These are phyloP conservation scores for Phytophthora melonis DNA, from an alignment of 352 stramenopile species.

Conservation along the genomic window DNA sequence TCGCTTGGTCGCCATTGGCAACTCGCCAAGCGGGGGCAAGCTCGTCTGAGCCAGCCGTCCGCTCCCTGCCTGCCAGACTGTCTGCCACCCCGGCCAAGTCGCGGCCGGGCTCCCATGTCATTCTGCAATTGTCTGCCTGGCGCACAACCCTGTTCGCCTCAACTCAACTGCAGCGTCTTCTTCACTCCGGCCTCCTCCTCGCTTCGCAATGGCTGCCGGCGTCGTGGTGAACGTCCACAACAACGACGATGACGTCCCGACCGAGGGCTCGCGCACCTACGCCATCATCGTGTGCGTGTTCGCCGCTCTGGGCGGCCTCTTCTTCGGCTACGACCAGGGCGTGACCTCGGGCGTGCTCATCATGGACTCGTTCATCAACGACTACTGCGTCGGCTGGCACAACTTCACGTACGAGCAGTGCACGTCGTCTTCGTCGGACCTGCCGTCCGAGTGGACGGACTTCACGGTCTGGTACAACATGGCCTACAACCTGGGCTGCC, in stretches of 20 bases:
- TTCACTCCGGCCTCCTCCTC: too few species aligned
- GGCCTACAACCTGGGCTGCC: conserved; percentile 36
- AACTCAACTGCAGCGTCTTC: too few species aligned
- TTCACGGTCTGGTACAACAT: conserved; percentile 46
- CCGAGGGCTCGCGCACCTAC: conserved; percentile 20
- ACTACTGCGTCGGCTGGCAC: conserved; percentile 44
- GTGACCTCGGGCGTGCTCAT: conserved; percentile 23
- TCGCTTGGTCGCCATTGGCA: too few species aligned
- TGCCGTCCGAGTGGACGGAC: conserved; percentile 28
- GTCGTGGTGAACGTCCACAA: too few species aligned
- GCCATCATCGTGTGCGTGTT: too few species aligned
- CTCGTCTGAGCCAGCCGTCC: conserved; percentile 1
- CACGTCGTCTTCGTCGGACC: conserved; percentile 21
- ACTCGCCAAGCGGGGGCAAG: not conserved
- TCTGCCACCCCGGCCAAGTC: not conserved
- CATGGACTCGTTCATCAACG: conserved; percentile 25
- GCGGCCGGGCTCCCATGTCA: not conserved
- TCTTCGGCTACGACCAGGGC: conserved; percentile 25
- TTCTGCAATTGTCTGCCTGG: conserved; percentile 9
- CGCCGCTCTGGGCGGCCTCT: too few species aligned
- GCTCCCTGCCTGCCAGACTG: too few species aligned
- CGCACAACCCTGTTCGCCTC: too few species aligned
- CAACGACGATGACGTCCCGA: too few species aligned
- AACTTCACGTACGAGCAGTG: conserved; percentile 43
- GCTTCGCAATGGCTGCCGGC: too few species aligned